Conservation (phyloP, 2,329 filamentous ascomycete species). For the Talaromyces sp. region DNA sequence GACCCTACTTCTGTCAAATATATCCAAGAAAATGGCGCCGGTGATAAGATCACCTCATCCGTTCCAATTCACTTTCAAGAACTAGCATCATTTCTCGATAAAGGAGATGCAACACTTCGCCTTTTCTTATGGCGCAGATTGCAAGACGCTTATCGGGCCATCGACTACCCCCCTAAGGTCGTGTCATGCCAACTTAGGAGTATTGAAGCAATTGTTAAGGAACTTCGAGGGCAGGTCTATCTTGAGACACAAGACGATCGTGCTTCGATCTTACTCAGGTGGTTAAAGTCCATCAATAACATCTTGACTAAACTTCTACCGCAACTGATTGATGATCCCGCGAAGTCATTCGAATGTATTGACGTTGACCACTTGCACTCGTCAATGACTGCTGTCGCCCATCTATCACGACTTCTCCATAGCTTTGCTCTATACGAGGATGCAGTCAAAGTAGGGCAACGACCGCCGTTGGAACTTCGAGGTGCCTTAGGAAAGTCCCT, state of each 20-base stretch:
- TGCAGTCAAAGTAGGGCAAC: slow-evolving; percentile 71
- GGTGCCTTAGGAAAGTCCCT: slow-evolving; percentile 39
- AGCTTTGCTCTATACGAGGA: slow-evolving; percentile 79
- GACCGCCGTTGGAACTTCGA: slow-evolving; percentile 55
- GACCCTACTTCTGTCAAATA: slow-evolving; percentile 53
- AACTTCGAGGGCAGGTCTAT: slow-evolving; percentile 59
- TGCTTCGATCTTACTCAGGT: slow-evolving; percentile 66
- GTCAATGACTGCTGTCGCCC: slow-evolving; percentile 66
- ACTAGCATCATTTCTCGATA: slow-evolving; percentile 77
- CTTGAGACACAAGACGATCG: slow-evolving; percentile 55
- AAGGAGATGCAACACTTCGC: slow-evolving; percentile 74
- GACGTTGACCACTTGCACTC: slow-evolving; percentile 71
- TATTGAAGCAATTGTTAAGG: slow-evolving; percentile 73
- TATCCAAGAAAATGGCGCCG: slow-evolving; percentile 16
- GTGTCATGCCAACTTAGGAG: slow-evolving; percentile 81
- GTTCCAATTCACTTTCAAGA: slow-evolving; percentile 58
- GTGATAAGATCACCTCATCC: slow-evolving; percentile 33
- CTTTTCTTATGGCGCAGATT: slow-evolving; percentile 86
- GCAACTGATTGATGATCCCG: slow-evolving; percentile 60
- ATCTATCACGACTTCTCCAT: slow-evolving; percentile 70
- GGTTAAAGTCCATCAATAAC: slow-evolving; percentile 73
- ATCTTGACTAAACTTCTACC: slow-evolving; percentile 67
- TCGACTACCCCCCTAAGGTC: slow-evolving; percentile 80
- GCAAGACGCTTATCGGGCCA: slow-evolving; percentile 80
- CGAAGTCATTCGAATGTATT: slow-evolving; percentile 70